Evolutionary conservation across 1,139 yeast genomes (phyloP).

Genomic region (Saccharomyces hybrid): DNA sequence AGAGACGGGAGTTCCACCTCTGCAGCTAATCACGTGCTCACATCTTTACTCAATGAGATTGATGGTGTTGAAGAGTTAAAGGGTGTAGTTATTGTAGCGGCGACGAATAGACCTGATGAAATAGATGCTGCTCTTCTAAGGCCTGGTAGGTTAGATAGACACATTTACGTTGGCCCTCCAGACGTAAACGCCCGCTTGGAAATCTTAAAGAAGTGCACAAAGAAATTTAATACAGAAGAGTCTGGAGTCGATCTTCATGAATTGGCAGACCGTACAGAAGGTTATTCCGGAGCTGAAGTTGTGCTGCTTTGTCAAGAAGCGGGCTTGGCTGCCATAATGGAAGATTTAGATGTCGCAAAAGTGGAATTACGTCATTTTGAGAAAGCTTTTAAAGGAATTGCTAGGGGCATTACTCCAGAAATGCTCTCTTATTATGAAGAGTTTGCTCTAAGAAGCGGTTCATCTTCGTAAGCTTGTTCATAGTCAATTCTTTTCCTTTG

Average conservation of each 20-base stretch:
- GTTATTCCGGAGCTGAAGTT: constrained; percentile 96
- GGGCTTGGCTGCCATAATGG: constrained; percentile 87
- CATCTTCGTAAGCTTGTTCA: constrained; percentile 4
- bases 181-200: constrained; percentile 70
- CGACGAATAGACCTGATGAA: constrained; percentile 89
- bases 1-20: constrained; percentile 60
- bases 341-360: constrained; percentile 44
- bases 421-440: constrained; percentile 70
- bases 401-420: constrained; percentile 73
- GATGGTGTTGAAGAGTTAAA: constrained; percentile 94
- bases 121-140: constrained; percentile 87
- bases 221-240: constrained; percentile 41
- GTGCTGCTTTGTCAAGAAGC: constrained; percentile 91
- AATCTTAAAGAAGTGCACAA: constrained; percentile 61
- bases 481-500: neutral
- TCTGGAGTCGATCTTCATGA: constrained; percentile 42
- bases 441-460: constrained; percentile 43
- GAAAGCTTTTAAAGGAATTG: constrained; percentile 56
- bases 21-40: constrained; percentile 79
- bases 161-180: constrained; percentile 88
- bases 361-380: constrained; percentile 65
- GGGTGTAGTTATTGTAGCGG: constrained; percentile 90
- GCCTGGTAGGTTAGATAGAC: constrained; percentile 91
- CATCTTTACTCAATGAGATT: constrained; percentile 83
- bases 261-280: constrained; percentile 65